Base-by-base conservation (phyloP, 2,329 filamentous ascomycete genomes). In the Monilinia aucupariae region DNA sequence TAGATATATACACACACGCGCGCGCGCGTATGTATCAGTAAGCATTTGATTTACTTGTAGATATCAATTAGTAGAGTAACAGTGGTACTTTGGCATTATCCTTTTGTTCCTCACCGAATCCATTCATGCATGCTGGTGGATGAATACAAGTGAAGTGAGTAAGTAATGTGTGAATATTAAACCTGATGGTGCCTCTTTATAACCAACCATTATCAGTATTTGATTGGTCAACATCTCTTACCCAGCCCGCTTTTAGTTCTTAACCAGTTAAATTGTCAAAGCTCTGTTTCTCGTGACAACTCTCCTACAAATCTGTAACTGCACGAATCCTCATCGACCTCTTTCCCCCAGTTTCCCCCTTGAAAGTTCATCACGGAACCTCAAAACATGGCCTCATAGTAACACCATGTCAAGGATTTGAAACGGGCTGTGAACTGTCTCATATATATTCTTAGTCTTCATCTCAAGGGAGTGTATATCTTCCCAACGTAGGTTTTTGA, bases 331-430 rank as follows among this genome's bases (percentile, higher is more conserved):
- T 17, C 52, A 47, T 64, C 50, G 48, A 48, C 55, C 27, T 25
- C 45, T 59, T 27, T 7, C n/a, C n/a, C n/a, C n/a, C n/a, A n/a
- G n/a, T n/a, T n/a, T n/a, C n/a, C 77, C 2, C 77, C 74, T 65
- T 80, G 77, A 76, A 72, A 60, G 27, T 50, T 27, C 32, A 32
- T 39, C 20, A 59, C n/a, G 6, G 25, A 59, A 30, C 56, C 43
- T 59, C 32, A 39, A 20, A 39, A 27, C 32, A 52, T 50, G 45
- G 56, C 4, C 20, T 27, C 17, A 41, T 47, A 47, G 27, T 48
- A 45, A 61, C 37, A 45, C 6, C 34, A 27, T 62, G 59, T 22
- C 41, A 48, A 62, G 30, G 51, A 47, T 48, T 39, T 12, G 59
- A 58, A 62, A 62, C 59, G 13, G 13, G 22, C 25, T 37, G 32